phyloP scores from a whole-genome alignment of 306 rosid species.

The Pyrus bretschneideri region DNA sequence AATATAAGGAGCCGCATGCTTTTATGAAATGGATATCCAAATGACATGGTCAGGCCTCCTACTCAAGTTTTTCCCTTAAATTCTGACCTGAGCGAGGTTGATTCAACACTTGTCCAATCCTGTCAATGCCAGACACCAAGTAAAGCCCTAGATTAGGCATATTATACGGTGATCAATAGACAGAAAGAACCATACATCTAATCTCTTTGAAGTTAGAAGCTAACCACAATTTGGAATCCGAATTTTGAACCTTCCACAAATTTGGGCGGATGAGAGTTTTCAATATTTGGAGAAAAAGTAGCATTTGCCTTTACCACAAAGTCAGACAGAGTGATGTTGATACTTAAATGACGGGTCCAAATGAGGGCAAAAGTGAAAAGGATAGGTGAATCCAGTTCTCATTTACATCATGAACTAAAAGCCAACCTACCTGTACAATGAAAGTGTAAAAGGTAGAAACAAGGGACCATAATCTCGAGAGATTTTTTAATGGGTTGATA shows the following conservation, averaged over 20 bases:
- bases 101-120: not conserved
- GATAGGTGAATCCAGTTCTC: constrained; percentile 54
- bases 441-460: constrained; percentile 1
- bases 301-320: constrained; percentile 3
- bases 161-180: not conserved
- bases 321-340: constrained; percentile 37
- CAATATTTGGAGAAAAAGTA: constrained; percentile 4
- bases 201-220: not conserved
- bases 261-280: not conserved
- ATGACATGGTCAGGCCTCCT: not conserved
- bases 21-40: too few species aligned
- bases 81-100: not conserved
- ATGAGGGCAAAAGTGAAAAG: constrained; percentile 20
- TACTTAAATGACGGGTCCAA: constrained; percentile 31
- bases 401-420: constrained; percentile 5
- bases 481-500: too few species aligned
- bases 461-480: constrained; percentile 33
- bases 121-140: not conserved
- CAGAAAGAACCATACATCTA: not conserved
- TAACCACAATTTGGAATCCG: not conserved
- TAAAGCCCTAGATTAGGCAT: not conserved
- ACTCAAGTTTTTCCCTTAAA: too few species aligned
- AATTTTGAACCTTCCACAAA: not conserved
- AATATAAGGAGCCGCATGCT: too few species aligned
- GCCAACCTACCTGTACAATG: not conserved